Base-by-base conservation (phyloP, 768 basidiomycete genomes). In the Suillus paluster region DNA sequence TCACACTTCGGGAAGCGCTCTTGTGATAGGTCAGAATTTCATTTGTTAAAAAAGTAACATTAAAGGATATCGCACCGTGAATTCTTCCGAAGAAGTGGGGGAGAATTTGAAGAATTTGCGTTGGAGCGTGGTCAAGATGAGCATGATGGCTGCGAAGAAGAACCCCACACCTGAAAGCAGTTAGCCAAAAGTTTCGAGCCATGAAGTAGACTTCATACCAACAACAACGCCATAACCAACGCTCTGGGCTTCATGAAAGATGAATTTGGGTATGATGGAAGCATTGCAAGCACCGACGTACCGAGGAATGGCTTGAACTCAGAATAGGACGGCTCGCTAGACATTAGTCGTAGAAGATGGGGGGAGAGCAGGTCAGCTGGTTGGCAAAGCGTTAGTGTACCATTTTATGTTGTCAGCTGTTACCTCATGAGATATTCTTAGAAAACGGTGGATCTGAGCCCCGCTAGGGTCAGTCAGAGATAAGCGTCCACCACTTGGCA, bases 171-270 rank as follows among this genome's bases (percentile, higher is more conserved):
- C 81, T 81, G 41, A 34, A 49, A 25, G 60, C 9, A 10, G 34
- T 63, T 27, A 53, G 30, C 19, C 49, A 38, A 39, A 6, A 19
- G 12, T 12, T 42, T 15, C 42, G 17, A 10, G 53, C 34, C 33
- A 17, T 15, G n/a, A 48, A 25, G 38, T 14, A 25, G 38, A 58
- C 14, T 5, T 63, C 77, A 27, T 58, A 81, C 81, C 80, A 55
- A 82, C 78, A 11, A 83, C 80, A 9, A 82, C 80, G 12, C 82
- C 80, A 78, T 81, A 83, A 23, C 81, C 82, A 11, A 83, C 80
- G 61, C 81, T 79, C 67, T 81, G 73, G 25, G 66, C 81, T 81
- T 39, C 33, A n/a, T 58, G 4, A n/a, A 34, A 38, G 59, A n/a
- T n/a, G n/a, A 52, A 36, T 11, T 19, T 7, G 7, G 50, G 41